Base-by-base conservation (phyloP, 441 rosid genomes). In the Geranium incanum region DNA sequence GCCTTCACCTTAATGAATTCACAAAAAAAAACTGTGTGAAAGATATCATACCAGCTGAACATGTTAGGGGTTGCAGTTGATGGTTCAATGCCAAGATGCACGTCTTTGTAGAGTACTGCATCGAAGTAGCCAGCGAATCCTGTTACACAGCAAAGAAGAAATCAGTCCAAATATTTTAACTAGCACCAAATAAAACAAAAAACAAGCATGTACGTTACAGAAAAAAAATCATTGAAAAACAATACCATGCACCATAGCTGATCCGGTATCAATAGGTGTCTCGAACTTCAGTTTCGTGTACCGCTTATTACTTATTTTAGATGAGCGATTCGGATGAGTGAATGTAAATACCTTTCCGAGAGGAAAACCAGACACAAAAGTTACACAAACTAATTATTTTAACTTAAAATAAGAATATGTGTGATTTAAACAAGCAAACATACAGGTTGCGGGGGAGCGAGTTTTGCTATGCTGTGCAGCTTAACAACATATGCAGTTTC, bases 401-500 rank as follows among this genome's bases (percentile, higher is more conserved):
- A 18, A 0, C 19, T 52, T 48, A 28, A 37, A 74, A 63, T 11
- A 74, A 19, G 15, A 57, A 16, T 23, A 66, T 19, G 33, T 28
- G 33, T 0, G 0, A 28, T 28, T 28, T 28, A 28, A 28, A 76
- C 13, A 28, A 28, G 33, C 2, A 76, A 76, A 76, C 99, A 86
- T 77, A 92, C 98, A 72, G 96, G 80, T 75, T 90, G 88, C 11
- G 93, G 80, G 78, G 96, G 89, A 76, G 99, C 85, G 74, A 95
- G 98, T 81, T 75, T 84, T 11, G 98, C 96, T 70, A 92, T 77
- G 74, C 87, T 92, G 80, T 92, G 99, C 78, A 95, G 64, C 75
- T 95, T 95, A 71, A 91, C 99, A 76, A 95, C 99, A 83, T 95
- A 95, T 68, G 99, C 95, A 77, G 97, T 95, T 86, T 95, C 99